These are phyloP conservation scores for Entomortierella chlamydospora DNA, from an alignment of 192 early-diverging fungal species.

Conservation along the genomic window DNA sequence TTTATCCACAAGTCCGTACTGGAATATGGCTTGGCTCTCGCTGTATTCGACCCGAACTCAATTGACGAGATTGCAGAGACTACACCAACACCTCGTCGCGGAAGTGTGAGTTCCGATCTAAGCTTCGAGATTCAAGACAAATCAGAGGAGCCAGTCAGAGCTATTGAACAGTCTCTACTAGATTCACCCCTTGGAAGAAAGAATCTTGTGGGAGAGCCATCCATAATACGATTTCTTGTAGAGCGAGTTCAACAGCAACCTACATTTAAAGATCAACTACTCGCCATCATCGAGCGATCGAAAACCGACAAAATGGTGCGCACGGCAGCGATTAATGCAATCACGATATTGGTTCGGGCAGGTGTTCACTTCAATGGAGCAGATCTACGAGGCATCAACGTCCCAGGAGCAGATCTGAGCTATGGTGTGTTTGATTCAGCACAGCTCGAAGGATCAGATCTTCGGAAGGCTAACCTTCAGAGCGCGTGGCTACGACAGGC, in stretches of 20 bases:
- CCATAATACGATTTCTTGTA: not conserved
- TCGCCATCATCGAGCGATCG: not conserved
- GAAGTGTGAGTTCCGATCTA: not conserved
- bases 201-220: not conserved
- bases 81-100: not conserved
- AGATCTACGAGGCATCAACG: constrained; percentile 7
- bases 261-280: not conserved
- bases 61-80: not conserved
- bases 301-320: not conserved
- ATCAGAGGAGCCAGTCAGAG: no score
- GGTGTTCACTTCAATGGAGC: constrained; percentile 1
- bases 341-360: constrained; percentile 8
- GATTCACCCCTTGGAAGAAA: not conserved
- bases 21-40: not conserved
- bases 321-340: constrained; percentile 5
- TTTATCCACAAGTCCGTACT: not conserved
- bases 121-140: not conserved
- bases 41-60: not conserved
- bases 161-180: not conserved
- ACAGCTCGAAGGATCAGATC: constrained; percentile 5
- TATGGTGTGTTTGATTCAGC: constrained; percentile 7
- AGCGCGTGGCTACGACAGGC: constrained; percentile 1
- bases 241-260: not conserved
- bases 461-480: not conserved
- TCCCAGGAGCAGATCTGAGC: constrained; percentile 15